Conservation (phyloP, 305 asterid species). For the Solanum hybrid region DNA sequence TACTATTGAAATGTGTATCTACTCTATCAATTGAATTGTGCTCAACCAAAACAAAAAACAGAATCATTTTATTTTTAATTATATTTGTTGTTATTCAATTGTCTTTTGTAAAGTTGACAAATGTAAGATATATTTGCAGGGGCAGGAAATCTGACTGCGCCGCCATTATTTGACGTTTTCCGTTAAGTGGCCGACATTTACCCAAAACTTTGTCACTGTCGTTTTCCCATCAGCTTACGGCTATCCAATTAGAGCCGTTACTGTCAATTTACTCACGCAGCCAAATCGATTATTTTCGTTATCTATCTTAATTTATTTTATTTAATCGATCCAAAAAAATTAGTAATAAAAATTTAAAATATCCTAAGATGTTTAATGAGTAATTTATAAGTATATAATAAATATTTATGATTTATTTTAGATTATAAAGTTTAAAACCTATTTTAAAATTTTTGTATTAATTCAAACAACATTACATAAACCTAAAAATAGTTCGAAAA, state of each 20-base stretch:
- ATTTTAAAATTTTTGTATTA: no score
- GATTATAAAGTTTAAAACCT: no score
- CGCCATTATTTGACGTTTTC: not conserved
- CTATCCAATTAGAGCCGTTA: not conserved
- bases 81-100: not conserved
- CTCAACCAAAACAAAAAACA: not conserved
- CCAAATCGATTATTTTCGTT: not conserved
- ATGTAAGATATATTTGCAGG: not conserved
- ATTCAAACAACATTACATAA: not conserved
- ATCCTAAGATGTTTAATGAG: not conserved
- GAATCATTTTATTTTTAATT: not conserved
- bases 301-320: not conserved
- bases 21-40: not conserved
- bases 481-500: not conserved
- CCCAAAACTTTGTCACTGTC: not conserved
- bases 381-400: no score
- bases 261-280: not conserved
- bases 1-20: not conserved
- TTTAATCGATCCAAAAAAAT: not conserved
- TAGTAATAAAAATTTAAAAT: no score
- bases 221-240: not conserved
- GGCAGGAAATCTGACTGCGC: not conserved
- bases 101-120: not conserved
- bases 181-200: not conserved
- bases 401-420: no score